Evolutionary conservation across 1,284 basidiomycete genomes (phyloP).

Genomic region (Sanghuangporus baumii): DNA sequence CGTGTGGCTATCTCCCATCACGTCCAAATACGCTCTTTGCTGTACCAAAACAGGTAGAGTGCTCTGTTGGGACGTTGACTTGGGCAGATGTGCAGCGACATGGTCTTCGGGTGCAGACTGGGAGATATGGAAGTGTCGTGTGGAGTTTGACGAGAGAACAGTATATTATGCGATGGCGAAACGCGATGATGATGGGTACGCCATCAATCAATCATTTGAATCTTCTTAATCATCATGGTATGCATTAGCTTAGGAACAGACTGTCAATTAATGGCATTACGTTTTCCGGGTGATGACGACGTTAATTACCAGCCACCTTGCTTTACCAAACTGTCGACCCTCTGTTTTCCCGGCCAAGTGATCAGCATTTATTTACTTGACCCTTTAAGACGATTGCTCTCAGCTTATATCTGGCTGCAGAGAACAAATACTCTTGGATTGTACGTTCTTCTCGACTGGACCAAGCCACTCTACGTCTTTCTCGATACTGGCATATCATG

Average conservation of each 20-base stretch:
- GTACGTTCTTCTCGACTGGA: conserved; percentile 64
- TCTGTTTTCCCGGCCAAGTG: conserved; percentile 59
- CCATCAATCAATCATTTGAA: not conserved
- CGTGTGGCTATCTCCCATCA: conserved; percentile 71
- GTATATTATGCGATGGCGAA: conserved; percentile 73
- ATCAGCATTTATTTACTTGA: conserved; percentile 76
- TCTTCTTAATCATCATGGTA: not conserved
- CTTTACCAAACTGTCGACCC: conserved; percentile 53
- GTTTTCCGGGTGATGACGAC: conserved; percentile 10
- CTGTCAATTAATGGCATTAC: conserved; percentile 17
- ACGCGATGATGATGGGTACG: conserved; percentile 39
- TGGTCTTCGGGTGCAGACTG: conserved; percentile 62
- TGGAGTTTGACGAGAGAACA: conserved; percentile 63
- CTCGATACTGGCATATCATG: conserved; percentile 67
- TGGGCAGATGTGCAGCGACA: conserved; percentile 51
- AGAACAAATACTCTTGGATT: conserved; percentile 47
- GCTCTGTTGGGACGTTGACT: conserved; percentile 69
- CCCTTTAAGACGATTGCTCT: conserved; percentile 51
- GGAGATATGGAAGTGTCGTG: conserved; percentile 72
- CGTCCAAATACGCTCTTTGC: conserved; percentile 64
- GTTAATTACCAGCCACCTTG: conserved; percentile 26
- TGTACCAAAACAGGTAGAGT: conserved; percentile 68
- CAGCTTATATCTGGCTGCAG: conserved; percentile 59
- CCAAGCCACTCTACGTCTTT: conserved; percentile 56
- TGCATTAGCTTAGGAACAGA: conserved; percentile 10